Evolutionary conservation across 768 basidiomycete genomes (phyloP).

Genomic region (Psilocybe tampanensis): DNA sequence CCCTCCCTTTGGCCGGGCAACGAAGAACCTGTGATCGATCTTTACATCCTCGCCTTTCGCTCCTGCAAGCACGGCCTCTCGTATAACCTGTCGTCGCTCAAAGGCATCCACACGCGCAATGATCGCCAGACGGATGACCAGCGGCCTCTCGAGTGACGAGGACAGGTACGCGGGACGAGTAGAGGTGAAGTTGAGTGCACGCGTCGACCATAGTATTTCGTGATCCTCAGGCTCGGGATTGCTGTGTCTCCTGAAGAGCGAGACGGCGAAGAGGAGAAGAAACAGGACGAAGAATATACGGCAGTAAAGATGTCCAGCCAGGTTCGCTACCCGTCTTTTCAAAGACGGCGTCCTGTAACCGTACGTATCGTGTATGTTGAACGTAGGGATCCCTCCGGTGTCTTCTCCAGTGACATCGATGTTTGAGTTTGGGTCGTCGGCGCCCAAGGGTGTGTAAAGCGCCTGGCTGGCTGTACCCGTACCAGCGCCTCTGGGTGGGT

Average conservation of each 20-base stretch:
- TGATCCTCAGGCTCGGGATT: not conserved
- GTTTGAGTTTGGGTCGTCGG: too few species aligned
- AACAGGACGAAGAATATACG: not conserved
- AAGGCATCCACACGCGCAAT: conserved; percentile 2
- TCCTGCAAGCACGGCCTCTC: not conserved
- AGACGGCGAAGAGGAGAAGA: not conserved
- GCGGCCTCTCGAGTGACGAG: not conserved
- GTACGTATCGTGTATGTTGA: not conserved
- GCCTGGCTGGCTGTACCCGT: too few species aligned
- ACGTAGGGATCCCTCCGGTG: not conserved
- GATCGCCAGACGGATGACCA: not conserved
- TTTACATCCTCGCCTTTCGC: not conserved
- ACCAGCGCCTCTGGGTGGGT: too few species aligned
- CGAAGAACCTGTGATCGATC: conserved; percentile 1
- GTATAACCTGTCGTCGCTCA: not conserved
- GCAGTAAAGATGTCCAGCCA: too few species aligned
- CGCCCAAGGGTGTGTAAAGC: too few species aligned
- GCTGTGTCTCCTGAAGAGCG: not conserved
- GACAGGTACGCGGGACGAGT: not conserved
- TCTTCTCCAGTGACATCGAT: too few species aligned
- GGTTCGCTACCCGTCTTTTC: too few species aligned
- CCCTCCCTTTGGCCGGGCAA: not conserved
- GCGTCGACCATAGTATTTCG: not conserved
- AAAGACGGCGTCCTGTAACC: too few species aligned
- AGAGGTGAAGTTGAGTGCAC: not conserved